Percentiles rank a stretch among this genome's conserved stretches.
Conservation (phyloP, 169 alveolate species). For the Cryptosporidium ryanae region DNA sequence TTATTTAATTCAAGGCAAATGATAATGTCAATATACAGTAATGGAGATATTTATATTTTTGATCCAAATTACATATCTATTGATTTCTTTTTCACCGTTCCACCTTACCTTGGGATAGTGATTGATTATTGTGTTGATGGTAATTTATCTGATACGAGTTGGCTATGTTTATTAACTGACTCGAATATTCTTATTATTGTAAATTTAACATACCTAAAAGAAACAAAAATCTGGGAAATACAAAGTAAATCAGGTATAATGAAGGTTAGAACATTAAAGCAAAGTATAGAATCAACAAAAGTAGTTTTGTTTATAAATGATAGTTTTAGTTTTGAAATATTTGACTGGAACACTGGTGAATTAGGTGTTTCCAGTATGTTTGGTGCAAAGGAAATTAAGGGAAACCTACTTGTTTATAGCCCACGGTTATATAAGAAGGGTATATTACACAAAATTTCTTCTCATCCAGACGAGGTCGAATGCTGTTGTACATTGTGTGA, state of each 20-base stretch:
- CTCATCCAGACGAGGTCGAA: too few species aligned
- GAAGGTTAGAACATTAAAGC: background rate
- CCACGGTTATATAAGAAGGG: background rate
- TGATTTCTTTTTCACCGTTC: slow-evolving; percentile 11
- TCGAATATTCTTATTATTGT: slow-evolving; percentile 7
- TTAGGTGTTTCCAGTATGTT: background rate
- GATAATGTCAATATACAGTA: slow-evolving; percentile 36
- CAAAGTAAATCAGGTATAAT: slow-evolving; percentile 6
- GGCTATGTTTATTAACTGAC: slow-evolving; percentile 20
- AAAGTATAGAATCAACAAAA: background rate
- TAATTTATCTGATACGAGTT: background rate
- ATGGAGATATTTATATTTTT: slow-evolving; percentile 33
- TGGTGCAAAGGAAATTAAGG: slow-evolving; percentile 8
- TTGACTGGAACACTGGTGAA: slow-evolving; percentile 34
- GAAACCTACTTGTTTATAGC: background rate
- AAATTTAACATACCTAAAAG: slow-evolving; percentile 16
- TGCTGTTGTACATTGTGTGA: slow-evolving; percentile 33
- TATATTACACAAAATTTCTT: background rate
- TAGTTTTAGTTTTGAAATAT: slow-evolving; percentile 3
- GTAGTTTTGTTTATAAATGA: slow-evolving; percentile 3
- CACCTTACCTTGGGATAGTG: slow-evolving; percentile 38
- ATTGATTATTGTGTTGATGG: slow-evolving; percentile 14
- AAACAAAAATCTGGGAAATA: slow-evolving; percentile 29
- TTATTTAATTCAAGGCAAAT: slow-evolving; percentile 8
- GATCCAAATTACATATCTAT: background rate